phyloP scores from a whole-genome alignment of 2,329 filamentous ascomycete species.

The Trichoderma harzianum region DNA sequence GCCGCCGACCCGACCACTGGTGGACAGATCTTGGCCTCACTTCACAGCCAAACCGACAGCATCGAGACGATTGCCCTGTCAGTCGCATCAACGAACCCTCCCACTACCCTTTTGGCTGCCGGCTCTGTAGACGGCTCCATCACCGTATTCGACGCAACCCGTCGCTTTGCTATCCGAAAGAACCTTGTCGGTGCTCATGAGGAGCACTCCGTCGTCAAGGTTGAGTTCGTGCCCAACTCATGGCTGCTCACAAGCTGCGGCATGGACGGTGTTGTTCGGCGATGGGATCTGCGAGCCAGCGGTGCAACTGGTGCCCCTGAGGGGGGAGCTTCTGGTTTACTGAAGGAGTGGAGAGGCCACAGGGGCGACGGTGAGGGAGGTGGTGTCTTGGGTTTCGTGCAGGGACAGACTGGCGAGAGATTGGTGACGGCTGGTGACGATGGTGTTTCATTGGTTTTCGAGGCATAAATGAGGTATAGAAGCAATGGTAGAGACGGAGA shows the following conservation, averaged over 20 bases:
- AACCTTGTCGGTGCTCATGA: conserved; percentile 81
- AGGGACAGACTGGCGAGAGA: conserved; percentile 68
- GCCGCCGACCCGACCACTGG: conserved; percentile 39
- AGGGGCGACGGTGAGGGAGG: conserved; percentile 79
- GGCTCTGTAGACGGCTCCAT: conserved; percentile 74
- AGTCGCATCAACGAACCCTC: conserved; percentile 37
- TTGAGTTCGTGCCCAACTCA: conserved; percentile 70
- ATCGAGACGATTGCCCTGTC: conserved; percentile 73
- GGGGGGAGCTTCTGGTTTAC: conserved; percentile 59
- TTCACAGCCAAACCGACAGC: conserved; percentile 72
- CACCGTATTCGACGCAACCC: conserved; percentile 79
- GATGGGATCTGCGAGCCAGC: conserved; percentile 75
- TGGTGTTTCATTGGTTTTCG: conserved; percentile 64
- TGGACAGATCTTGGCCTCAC: conserved; percentile 70
- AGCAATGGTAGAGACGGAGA: background rate
- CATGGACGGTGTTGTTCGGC: conserved; percentile 84
- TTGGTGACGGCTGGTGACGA: conserved; percentile 93
- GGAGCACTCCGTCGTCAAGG: conserved; percentile 85
- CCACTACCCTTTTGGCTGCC: conserved; percentile 57
- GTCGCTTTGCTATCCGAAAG: conserved; percentile 81
- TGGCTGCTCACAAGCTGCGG: conserved; percentile 84
- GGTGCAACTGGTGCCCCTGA: conserved; percentile 31
- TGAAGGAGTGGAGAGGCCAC: conserved; percentile 90
- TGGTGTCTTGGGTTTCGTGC: conserved; percentile 87
- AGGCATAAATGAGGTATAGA: conserved; percentile 39